Evolutionary conservation across 768 basidiomycete species (phyloP), one percentile per base, ranked within the genome.

Genomic region (Podaxis mareebaensis): DNA sequence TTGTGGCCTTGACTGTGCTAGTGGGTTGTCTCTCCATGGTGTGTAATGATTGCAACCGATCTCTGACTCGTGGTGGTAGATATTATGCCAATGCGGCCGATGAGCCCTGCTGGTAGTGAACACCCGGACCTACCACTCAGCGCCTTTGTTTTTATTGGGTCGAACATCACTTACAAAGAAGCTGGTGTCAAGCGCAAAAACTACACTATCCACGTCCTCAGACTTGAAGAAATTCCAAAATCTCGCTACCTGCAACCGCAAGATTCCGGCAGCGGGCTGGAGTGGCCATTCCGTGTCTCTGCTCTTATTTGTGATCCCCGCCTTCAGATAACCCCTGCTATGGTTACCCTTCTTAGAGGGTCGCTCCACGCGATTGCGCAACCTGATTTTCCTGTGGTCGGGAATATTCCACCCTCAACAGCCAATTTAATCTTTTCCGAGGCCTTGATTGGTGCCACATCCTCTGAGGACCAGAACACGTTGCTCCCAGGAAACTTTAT

Each of bases 271-370:
- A 30, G 6, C 28, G 28, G 7, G 6, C 28, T 1, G 28, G 4
- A 1, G 40, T 42, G 40, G 40, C 40, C 40, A 42, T 42, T 42
- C 40, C 17, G 40, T n/a, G 48, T 51, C 24, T 20, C 57, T 17
- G 51, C 52, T 11, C 38, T 61, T 2, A 33, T 53, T 10, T 61
- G 60, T 26, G 60, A 53, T 20, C 60, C 60, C 5, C 60, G 42
- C 4, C 12, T 61, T 1, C n/a, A 15, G 7, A 53, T 61, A 8
- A 26, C 13, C 24, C 49, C 60, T 5, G 60, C 60, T 6, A 53
- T n/a, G 2, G 60, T 53, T 7, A 42, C 24, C 1, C 24, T 53
- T 6, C 6, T 38, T 5, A 6, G 38, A 28, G 49, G 51, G 2
- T 42, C 52, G 3, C 60, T 61, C 15, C 38, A 30, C 5, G 36